These are phyloP conservation scores for Paecilomyces niveus DNA, from an alignment of 2,329 filamentous ascomycete species.

Conservation along the genomic window DNA sequence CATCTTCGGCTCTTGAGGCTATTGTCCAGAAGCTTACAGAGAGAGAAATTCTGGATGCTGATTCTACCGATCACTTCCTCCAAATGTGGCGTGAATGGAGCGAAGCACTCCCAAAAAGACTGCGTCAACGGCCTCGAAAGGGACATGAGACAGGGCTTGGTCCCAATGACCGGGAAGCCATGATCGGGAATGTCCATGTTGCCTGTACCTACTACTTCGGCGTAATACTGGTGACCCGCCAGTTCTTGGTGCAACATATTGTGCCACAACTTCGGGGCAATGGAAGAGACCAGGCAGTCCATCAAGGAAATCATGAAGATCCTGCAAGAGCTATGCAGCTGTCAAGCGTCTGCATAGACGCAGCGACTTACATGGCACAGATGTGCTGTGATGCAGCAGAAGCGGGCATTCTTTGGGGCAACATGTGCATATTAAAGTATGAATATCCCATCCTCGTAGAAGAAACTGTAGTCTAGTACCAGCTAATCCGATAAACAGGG, in stretches of 20 bases:
- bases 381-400: constrained; percentile 45
- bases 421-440: constrained; percentile 56
- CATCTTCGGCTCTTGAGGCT: no score
- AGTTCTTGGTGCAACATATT: constrained; percentile 43
- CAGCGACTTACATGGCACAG: constrained; percentile 49
- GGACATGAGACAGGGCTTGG: neutral
- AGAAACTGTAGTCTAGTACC: neutral
- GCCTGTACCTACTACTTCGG: constrained; percentile 54
- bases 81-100: no score
- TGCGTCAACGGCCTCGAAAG: neutral
- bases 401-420: constrained; percentile 41
- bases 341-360: constrained; percentile 49
- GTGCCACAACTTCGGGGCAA: no score
- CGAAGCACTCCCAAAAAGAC: neutral
- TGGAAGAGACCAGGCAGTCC: no score
- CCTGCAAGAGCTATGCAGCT: constrained; percentile 20
- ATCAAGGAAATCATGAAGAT: no score
- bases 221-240: constrained; percentile 51
- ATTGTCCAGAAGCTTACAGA: no score
- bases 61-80: no score
- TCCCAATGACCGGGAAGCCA: neutral
- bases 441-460: constrained; percentile 9
- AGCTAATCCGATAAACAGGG: constrained; percentile 23
- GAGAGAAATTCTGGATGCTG: no score
- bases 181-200: constrained; percentile 48